These are phyloP conservation scores for Austroboletus novae-zelandiae DNA, from an alignment of 1,284 basidiomycete species.

Conservation along the genomic window DNA sequence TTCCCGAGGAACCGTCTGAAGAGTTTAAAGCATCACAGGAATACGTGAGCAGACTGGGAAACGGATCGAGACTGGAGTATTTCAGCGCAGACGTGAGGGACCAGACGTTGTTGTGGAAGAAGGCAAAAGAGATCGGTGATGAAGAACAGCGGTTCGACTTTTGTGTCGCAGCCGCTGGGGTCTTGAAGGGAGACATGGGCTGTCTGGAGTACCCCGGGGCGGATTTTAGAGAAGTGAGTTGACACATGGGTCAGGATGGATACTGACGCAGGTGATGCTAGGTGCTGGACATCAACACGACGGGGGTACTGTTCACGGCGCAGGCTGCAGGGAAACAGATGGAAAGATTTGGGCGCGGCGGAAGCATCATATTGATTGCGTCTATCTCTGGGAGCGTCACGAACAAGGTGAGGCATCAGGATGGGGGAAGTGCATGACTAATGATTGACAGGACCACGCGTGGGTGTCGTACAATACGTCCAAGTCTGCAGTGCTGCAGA, in stretches of 20 bases:
- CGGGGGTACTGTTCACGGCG: conserved; percentile 75
- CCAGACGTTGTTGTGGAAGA: conserved; percentile 55
- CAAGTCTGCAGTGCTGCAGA: conserved; percentile 81
- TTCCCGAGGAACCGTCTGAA: conserved; percentile 59
- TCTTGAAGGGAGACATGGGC: conserved; percentile 58
- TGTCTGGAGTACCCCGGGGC: conserved; percentile 71
- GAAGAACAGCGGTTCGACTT: conserved; percentile 67
- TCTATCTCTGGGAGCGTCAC: conserved; percentile 87
- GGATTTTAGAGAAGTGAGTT: conserved; percentile 63
- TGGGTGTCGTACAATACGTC: conserved; percentile 81
- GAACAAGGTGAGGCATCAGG: no score
- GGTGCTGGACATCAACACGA: conserved; percentile 76
- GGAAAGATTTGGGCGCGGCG: conserved; percentile 63
- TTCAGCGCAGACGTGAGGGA: conserved; percentile 62
- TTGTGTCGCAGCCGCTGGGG: conserved; percentile 77
- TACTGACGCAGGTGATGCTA: conserved; percentile 26
- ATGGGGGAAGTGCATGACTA: no score
- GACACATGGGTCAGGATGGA: neutral
- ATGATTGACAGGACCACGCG: no score
- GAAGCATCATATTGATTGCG: conserved; percentile 78
- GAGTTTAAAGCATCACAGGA: conserved; percentile 63
- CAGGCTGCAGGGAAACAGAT: conserved; percentile 80
- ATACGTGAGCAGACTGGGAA: conserved; percentile 49
- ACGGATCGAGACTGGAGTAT: conserved; percentile 60
- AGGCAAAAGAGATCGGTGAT: conserved; percentile 58